phyloP scores from a whole-genome alignment of 2,329 filamentous ascomycete genomes.

The Cercospora sp. region DNA sequence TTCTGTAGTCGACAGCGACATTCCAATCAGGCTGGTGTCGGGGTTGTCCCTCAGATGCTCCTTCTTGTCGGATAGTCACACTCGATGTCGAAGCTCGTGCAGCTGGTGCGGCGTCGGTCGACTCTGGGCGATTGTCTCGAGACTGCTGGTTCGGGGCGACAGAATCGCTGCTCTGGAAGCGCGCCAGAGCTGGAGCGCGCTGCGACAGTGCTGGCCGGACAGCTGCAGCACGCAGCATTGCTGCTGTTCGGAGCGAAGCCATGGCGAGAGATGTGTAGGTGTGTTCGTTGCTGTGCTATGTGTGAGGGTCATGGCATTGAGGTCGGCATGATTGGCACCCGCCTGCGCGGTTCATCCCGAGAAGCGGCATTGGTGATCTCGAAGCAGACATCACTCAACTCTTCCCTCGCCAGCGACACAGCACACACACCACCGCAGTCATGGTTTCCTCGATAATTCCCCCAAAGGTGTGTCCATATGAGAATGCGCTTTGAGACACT shows the following conservation, averaged over 20 bases:
- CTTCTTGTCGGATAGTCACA: slow-evolving; percentile 55
- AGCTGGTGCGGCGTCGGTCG: slow-evolving; percentile 20
- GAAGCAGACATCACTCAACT: slow-evolving; percentile 13
- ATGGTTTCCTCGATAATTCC: slow-evolving; percentile 88
- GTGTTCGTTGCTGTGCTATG: slow-evolving; percentile 9
- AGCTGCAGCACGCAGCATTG: slow-evolving; percentile 43
- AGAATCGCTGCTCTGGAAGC: slow-evolving; percentile 23
- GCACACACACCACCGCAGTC: slow-evolving; percentile 30
- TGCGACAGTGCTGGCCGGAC: slow-evolving; percentile 30
- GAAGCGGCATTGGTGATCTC: slow-evolving; percentile 18
- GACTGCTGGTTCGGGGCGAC: slow-evolving; percentile 21
- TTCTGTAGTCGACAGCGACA: slow-evolving; percentile 80
- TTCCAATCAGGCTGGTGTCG: slow-evolving; percentile 79
- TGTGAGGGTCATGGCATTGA: slow-evolving; percentile 20
- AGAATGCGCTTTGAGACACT: slow-evolving; percentile 32
- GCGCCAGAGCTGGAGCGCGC: slow-evolving; percentile 28
- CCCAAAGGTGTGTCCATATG: slow-evolving; percentile 75
- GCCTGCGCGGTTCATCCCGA: not conserved
- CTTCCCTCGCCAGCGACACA: slow-evolving; percentile 26
- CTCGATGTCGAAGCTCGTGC: slow-evolving; percentile 20
- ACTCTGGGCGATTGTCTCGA: slow-evolving; percentile 19
- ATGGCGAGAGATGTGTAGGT: slow-evolving; percentile 19
- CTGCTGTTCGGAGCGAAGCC: slow-evolving; percentile 40
- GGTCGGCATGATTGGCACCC: slow-evolving; percentile 11
- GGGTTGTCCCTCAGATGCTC: slow-evolving; percentile 52